These are phyloP conservation scores for Talaromyces proteolyticus DNA, from an alignment of 495 filamentous ascomycete genomes.

Conservation along the genomic window DNA sequence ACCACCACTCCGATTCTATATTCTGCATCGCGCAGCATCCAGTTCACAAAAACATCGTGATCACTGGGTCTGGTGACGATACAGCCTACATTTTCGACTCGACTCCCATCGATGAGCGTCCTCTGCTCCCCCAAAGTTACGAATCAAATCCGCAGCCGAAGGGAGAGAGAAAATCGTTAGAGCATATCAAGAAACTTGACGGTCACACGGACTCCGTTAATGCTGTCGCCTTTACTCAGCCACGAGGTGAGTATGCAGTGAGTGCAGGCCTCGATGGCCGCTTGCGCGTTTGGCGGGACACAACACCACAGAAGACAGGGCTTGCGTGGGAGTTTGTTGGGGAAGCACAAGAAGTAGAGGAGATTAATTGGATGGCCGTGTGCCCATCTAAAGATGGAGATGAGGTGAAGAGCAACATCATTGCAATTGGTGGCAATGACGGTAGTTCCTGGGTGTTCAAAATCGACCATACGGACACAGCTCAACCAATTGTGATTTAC, in stretches of 20 bases:
- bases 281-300: slow-evolving; percentile 48
- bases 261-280: slow-evolving; percentile 83
- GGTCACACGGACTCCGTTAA: slow-evolving; percentile 92
- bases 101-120: slow-evolving; percentile 49
- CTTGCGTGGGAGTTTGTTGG: slow-evolving; percentile 56
- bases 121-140: slow-evolving; percentile 69
- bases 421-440: slow-evolving; percentile 89
- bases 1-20: slow-evolving; percentile 78
- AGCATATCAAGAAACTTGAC: slow-evolving; percentile 61
- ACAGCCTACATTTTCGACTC: slow-evolving; percentile 78
- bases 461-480: slow-evolving; percentile 58
- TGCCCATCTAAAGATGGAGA: slow-evolving; percentile 59
- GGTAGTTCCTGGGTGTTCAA: slow-evolving; percentile 93
- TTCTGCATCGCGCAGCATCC: slow-evolving; percentile 95
- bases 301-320: slow-evolving; percentile 32
- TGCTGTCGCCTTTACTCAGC: slow-evolving; percentile 75
- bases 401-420: slow-evolving; percentile 64
- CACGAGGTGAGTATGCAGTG: slow-evolving; percentile 75
- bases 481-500: slow-evolving; percentile 66
- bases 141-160: slow-evolving; percentile 56
- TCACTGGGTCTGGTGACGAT: slow-evolving; percentile 83
- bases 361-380: slow-evolving; percentile 84
- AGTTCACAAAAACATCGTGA: slow-evolving; percentile 64
- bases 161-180: slow-evolving; percentile 51
- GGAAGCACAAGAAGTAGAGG: slow-evolving; percentile 79